Evolutionary conservation across 129 eudicot species (phyloP), one percentile per base, ranked within the genome.

Genomic region (Artemisia argyi): DNA sequence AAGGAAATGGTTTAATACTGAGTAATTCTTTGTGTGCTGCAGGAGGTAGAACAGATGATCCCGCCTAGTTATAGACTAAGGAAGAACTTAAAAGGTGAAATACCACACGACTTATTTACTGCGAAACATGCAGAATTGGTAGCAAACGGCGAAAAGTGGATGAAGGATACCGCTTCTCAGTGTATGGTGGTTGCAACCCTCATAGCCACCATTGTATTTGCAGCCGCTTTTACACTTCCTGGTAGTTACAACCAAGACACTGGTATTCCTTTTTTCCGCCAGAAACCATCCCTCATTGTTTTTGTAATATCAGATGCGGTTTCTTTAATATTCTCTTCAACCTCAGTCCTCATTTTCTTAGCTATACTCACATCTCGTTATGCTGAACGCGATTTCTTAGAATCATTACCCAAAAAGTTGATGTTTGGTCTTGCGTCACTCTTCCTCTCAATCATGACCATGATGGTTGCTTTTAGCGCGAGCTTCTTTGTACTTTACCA

Each of bases 151-250:
- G 75, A 73, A 42, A 19, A 11, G 1, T 72, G 78, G 78, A 79
- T 79, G 78, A 72, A 78, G 18, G 48, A 66, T 16, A 78, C 78
- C 14, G 66, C 82, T 30, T 72, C 82, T 8, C 76, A 70, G 2
- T 78, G 76, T 62, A 78, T 78, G 77, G 71, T 78, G 8, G 82
- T 63, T 20, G 71, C 73, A 3, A 57, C 82, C 26, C 82, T 76
- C 50, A 63, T 78, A 62, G 68, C 82, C 15, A 78, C 81, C 11
- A 60, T 78, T 51, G 75, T 78, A 58, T 78, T 78, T 28, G 71
- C 77, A 61, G 82, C 72, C 14, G 82, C 82, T 8, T 78, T 78
- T 78, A 78, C 77, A 62, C 53, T 70, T 52, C 82, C 77, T 0
- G 82, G 82, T 5, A 76, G 82, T 14, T 51, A 71, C 60, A 47